Evolutionary conservation across 371 early-diverging fungal species (phyloP).

Genomic region (Choanephora cucurbitarum): DNA sequence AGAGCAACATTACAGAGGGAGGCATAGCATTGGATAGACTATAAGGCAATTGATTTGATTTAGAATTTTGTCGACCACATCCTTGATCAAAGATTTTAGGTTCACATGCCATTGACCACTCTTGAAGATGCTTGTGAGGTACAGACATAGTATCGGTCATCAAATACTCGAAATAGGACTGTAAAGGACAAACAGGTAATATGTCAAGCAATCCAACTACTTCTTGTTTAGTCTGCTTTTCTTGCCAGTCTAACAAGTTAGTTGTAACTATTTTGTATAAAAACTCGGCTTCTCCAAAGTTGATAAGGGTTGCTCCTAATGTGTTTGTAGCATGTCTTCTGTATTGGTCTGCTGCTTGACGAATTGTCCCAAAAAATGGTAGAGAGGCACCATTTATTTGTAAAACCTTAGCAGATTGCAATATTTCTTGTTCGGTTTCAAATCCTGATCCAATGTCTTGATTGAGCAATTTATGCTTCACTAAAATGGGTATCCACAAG

Average conservation of each 20-base stretch:
- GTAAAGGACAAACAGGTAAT: slow-evolving; percentile 34
- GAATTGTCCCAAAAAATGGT: slow-evolving; percentile 48
- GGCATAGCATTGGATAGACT: slow-evolving; percentile 24
- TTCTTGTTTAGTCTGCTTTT: not conserved
- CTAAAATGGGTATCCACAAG: slow-evolving; percentile 62
- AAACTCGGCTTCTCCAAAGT: slow-evolving; percentile 46
- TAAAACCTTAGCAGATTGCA: slow-evolving; percentile 10
- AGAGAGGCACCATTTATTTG: slow-evolving; percentile 9
- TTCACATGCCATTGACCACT: slow-evolving; percentile 61
- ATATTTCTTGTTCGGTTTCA: slow-evolving; percentile 23
- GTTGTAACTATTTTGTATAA: slow-evolving; percentile 40
- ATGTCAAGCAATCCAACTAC: not conserved
- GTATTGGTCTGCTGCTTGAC: slow-evolving; percentile 41
- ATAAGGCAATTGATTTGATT: not conserved
- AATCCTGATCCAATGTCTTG: slow-evolving; percentile 36
- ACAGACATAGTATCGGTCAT: slow-evolving; percentile 42
- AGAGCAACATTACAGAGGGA: slow-evolving; percentile 35
- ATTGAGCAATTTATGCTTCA: slow-evolving; percentile 52
- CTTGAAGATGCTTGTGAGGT: slow-evolving; percentile 50
- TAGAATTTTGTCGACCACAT: slow-evolving; percentile 24
- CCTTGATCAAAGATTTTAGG: slow-evolving; percentile 58
- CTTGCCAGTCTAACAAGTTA: slow-evolving; percentile 30
- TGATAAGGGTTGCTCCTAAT: slow-evolving; percentile 23
- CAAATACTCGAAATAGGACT: slow-evolving; percentile 45
- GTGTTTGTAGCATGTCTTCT: slow-evolving; percentile 27